Conservation (phyloP, 2,329 filamentous ascomycete genomes). For the Arthrocladium fulminans region DNA sequence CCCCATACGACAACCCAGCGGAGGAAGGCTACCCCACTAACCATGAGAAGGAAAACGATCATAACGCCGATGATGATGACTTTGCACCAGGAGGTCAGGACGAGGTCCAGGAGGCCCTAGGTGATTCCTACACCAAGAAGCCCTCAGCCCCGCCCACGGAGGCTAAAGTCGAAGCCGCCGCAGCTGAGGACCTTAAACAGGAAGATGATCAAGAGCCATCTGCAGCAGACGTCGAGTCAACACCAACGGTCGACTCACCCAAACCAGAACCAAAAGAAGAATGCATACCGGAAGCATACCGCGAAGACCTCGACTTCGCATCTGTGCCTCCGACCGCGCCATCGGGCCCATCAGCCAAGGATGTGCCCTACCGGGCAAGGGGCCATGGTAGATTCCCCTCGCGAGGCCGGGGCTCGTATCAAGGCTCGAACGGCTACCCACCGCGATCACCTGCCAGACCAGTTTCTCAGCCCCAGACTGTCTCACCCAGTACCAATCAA, state of each 20-base stretch:
- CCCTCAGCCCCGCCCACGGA: slow-evolving; percentile 9
- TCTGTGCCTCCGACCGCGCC: slow-evolving; percentile 26
- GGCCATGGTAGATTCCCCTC: slow-evolving; percentile 37
- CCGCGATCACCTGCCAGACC: slow-evolving; percentile 24
- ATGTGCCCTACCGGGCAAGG: slow-evolving; percentile 20
- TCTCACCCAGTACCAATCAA: slow-evolving; percentile 31
- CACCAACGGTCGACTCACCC: slow-evolving; percentile 3
- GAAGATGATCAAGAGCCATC: slow-evolving; percentile 12
- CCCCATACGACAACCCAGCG: slow-evolving; percentile 14
- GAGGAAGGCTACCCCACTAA: slow-evolving; percentile 15
- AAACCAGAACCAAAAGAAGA: slow-evolving; percentile 15
- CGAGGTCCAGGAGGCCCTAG: slow-evolving; percentile 25
- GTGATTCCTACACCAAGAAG: slow-evolving; percentile 12
- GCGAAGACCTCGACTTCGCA: slow-evolving; percentile 19
- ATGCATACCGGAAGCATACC: slow-evolving; percentile 21
- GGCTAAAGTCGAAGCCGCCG: slow-evolving; percentile 9
- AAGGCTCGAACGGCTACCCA: slow-evolving; percentile 23
- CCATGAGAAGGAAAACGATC: slow-evolving; percentile 11
- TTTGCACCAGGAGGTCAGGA: slow-evolving; percentile 29
- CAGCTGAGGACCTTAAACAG: slow-evolving; percentile 8
- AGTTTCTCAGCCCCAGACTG: slow-evolving; percentile 20
- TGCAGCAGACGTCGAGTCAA: slow-evolving; percentile 2
- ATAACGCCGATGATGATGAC: slow-evolving; percentile 27
- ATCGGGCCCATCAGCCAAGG: slow-evolving; percentile 25
- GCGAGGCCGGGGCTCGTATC: slow-evolving; percentile 32